Evolutionary conservation across 306 rosid species (phyloP), one percentile per base, ranked within the genome.

Genomic region (Gillenia trifoliata): DNA sequence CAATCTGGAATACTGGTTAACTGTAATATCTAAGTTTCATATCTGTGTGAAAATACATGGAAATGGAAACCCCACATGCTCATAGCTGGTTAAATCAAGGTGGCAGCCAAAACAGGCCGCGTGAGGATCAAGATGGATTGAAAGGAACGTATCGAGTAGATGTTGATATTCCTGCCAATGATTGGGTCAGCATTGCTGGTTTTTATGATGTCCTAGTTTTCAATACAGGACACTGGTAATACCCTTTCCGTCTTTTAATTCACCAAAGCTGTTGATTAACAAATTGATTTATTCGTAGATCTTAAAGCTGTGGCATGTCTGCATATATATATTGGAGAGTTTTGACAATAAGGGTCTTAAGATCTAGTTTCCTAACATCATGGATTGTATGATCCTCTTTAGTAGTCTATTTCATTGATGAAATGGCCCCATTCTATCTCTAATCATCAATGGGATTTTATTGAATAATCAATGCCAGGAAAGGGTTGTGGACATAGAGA

Each of bases 171-270:
- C 97, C 98, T 56, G 92, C 96, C 16, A 91, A 87, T 80, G 96
- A 89, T 63, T 93, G 98, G 98, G 87, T 79, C 64, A 78, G 70
- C 77, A 89, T 93, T 70, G 66, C 84, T 69, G 82, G 84, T 68
- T 93, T 89, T 87, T 93, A 91, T 69, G 91, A 93, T 79, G 94
- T 91, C 64, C 89, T 93, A 72, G 80, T 93, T 80, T 93, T 91
- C 79, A 93, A 89, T 75, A 88, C 97, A 49, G 97, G 98, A 66
- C 98, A 93, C 64, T 93, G 98, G 98, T 93, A 88, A 77, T 64
- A 68, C 40, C 70, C 63, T 64, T 68, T 50, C 66, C 75, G 63
- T 79, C 69, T 72, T 72, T 61, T 76, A 66, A 63, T 57, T 71
- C 59, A 36, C 54, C 36, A 34, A 74, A 64, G 61, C 10, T 81